Evolutionary conservation across 148 eudicot species (phyloP), one percentile per base, ranked within the genome.

Genomic region (Vaccinium macrocarpon): DNA sequence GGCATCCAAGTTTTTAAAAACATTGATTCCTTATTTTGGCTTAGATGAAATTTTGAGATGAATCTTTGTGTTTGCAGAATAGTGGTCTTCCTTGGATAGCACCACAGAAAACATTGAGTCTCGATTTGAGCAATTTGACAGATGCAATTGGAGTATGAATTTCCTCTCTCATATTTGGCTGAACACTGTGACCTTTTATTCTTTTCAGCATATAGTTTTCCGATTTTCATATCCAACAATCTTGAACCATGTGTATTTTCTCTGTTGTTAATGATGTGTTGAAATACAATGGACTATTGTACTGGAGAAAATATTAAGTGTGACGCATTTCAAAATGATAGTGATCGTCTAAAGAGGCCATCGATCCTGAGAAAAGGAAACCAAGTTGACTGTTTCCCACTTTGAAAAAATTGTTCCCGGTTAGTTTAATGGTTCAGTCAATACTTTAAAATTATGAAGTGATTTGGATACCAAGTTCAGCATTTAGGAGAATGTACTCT

Each of bases 61-160:
- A 73, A 6, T 81, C 52, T 61, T 76, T 75, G 56, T 84, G 80
- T 86, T 72, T 93, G 90, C 99, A 97, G 99, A 97, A 91, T 86
- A 95, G 99, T 82, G 92, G 96, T 80, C 95, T 97, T 86, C 99
- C 98, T 38, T 97, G 99, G 99, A 74, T 91, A 64, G 52, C 23
- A 83, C 99, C 99, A 8, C 90, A 90, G 86, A 97, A 94, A 89
- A n/a, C 91, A 46, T 88, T 92, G 76, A 88, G 90, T 82, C 70
- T 97, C 8, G 96, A 97, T 84, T 82, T 97, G 19, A 82, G 94
- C 88, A 83, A 82, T 85, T 85, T 93, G 84, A 88, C 89, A n/a
- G 97, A 95, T 62, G 84, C 92, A 73, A 35, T 95, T 55, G 88
- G 84, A 82, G 97, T 92, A 91, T 84, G 92, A 82, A 73, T 56